These are phyloP conservation scores for Rhizoclosmatium globosum DNA, from an alignment of 192 early-diverging fungal species.

Conservation along the genomic window DNA sequence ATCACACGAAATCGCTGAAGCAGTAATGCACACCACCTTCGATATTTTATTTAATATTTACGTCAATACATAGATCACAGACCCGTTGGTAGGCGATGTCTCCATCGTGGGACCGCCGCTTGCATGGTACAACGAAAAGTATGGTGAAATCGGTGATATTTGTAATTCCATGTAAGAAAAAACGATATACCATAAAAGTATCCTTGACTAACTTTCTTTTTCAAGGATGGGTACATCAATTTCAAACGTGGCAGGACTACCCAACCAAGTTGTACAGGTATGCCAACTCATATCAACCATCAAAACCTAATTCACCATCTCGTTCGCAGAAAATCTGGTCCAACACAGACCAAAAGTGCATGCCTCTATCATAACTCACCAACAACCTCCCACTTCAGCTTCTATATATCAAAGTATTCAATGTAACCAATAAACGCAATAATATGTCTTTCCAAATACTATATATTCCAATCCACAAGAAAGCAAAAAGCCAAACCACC, in stretches of 20 bases:
- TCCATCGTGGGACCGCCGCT: constrained; percentile 27
- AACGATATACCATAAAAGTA: too few relatives aligned
- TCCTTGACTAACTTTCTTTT: not conserved
- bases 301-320: not conserved
- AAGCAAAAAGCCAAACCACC: not conserved
- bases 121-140: constrained; percentile 33
- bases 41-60: not conserved
- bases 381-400: too few relatives aligned
- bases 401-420: too few relatives aligned
- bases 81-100: constrained; percentile 23
- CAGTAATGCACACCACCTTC: not conserved
- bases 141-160: constrained; percentile 35
- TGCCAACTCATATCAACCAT: not conserved
- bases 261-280: constrained; percentile 30
- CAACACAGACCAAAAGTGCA: constrained; percentile 20
- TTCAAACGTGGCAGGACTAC: constrained; percentile 8
- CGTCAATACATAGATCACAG: constrained; percentile 17
- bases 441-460: too few relatives aligned
- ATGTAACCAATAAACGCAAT: too few relatives aligned
- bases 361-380: not conserved
- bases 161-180: constrained; percentile 30
- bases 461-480: not conserved
- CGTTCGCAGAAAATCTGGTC: constrained; percentile 19
- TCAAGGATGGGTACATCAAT: constrained; percentile 13
- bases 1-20: constrained; percentile 38